Percentiles rank a stretch among this genome's conserved stretches.
phyloP scores from a whole-genome alignment of 495 filamentous ascomycete genomes.

The Penicillium mononematosum region DNA sequence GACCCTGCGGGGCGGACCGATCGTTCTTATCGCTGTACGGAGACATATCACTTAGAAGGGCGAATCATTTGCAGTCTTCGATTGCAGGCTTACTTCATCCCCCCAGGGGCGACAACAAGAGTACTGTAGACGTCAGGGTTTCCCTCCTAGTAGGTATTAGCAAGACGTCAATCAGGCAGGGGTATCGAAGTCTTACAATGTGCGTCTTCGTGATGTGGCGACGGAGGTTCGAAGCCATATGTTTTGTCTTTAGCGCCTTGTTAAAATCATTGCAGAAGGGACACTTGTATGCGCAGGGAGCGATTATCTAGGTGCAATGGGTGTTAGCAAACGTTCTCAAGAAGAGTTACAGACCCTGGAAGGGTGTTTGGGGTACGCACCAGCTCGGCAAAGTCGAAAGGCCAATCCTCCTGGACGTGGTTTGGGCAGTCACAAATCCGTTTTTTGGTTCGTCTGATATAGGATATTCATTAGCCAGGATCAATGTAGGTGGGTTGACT shows the following conservation, averaged over 20 bases:
- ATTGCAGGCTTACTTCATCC: no score
- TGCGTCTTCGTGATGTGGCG: neutral
- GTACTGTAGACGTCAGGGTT: neutral
- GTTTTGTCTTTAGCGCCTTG: neutral
- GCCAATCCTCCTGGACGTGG: neutral
- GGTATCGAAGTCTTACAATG: neutral
- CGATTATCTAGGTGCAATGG: neutral
- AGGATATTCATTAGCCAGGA: neutral
- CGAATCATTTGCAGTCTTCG: neutral
- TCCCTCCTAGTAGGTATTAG: neutral
- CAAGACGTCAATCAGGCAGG: neutral
- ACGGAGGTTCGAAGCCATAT: neutral
- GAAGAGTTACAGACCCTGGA: neutral
- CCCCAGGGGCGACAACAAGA: neutral
- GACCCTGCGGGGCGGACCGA: no score
- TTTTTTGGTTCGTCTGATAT: neutral
- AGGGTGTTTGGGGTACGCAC: neutral
- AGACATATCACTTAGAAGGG: neutral
- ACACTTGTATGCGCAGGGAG: neutral
- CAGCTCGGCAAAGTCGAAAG: neutral
- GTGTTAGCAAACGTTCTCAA: neutral
- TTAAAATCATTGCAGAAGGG: neutral
- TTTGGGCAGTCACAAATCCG: neutral
- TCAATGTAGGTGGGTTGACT: neutral
- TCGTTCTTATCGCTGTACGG: no score